Evolutionary conservation across 225 moss, liverwort and hornwort genomes (phyloP).

Genomic region (Ulota crispa): DNA sequence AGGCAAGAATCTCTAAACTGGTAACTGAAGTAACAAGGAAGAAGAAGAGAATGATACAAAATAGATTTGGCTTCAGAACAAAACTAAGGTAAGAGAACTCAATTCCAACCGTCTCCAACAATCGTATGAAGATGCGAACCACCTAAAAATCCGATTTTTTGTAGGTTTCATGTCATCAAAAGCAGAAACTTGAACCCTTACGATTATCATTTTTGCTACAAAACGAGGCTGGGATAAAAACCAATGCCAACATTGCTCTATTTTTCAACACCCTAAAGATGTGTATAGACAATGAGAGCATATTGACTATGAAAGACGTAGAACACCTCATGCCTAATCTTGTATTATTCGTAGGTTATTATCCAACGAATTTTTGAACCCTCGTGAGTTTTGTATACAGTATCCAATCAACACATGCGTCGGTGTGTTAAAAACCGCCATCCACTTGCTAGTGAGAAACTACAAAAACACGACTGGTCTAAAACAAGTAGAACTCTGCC

Average conservation of each 20-base stretch:
- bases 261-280: not conserved
- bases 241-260: no score
- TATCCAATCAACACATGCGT: not conserved
- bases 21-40: not conserved
- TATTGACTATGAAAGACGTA: not conserved
- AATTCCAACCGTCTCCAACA: not conserved
- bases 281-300: not conserved
- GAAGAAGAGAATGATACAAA: not conserved
- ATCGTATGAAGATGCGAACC: not conserved
- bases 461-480: not conserved
- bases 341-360: no score
- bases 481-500: not conserved
- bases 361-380: not conserved
- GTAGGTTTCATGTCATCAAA: not conserved
- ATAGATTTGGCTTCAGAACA: not conserved
- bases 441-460: not conserved
- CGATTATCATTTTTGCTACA: not conserved
- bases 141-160: not conserved
- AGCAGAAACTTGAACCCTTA: not conserved
- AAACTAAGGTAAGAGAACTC: not conserved
- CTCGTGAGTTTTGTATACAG: constrained; percentile 14
- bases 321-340: not conserved
- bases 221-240: not conserved
- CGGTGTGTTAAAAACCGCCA: not conserved
- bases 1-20: not conserved